Evolutionary conservation across 2,329 filamentous ascomycete genomes (phyloP).

Genomic region (Nothopassalora personata): DNA sequence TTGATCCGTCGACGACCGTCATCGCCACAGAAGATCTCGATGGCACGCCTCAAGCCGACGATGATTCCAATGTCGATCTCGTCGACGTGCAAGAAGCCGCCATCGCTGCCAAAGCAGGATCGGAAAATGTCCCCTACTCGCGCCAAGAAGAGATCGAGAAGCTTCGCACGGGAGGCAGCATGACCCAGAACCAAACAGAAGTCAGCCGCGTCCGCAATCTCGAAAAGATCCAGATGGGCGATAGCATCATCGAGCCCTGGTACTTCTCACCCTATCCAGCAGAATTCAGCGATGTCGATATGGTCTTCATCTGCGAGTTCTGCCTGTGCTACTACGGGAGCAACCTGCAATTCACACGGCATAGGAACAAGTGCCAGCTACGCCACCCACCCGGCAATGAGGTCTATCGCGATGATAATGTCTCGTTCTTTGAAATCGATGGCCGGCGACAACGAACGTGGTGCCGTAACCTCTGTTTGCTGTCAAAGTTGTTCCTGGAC

Average conservation of each 20-base stretch:
- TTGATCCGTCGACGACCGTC: conserved; percentile 42
- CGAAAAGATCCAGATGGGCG: conserved; percentile 88
- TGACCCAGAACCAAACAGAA: conserved; percentile 98
- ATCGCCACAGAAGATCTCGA: conserved; percentile 43
- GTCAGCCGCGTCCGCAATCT: conserved; percentile 94
- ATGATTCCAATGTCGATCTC: conserved; percentile 49
- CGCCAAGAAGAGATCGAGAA: conserved; percentile 95
- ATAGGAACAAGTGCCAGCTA: conserved; percentile 83
- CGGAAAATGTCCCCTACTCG: conserved; percentile 54
- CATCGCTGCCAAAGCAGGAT: conserved; percentile 48
- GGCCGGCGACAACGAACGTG: conserved; percentile 89
- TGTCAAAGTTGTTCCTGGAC: conserved; percentile 94
- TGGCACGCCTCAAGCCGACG: conserved; percentile 47
- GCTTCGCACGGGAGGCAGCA: conserved; percentile 85
- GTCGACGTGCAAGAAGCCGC: conserved; percentile 50
- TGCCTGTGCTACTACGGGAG: conserved; percentile 88
- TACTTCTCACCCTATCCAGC: conserved; percentile 98
- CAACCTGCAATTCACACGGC: conserved; percentile 73
- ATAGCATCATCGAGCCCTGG: conserved; percentile 90
- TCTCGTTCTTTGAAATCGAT: conserved; percentile 97
- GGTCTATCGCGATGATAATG: conserved; percentile 89
- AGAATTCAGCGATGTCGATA: conserved; percentile 77
- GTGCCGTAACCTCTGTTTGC: conserved; percentile 89
- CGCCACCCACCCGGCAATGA: conserved; percentile 95
- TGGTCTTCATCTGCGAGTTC: conserved; percentile 96